Conservation (phyloP, 2,329 filamentous ascomycete species). For the Trichophyton equinum region DNA sequence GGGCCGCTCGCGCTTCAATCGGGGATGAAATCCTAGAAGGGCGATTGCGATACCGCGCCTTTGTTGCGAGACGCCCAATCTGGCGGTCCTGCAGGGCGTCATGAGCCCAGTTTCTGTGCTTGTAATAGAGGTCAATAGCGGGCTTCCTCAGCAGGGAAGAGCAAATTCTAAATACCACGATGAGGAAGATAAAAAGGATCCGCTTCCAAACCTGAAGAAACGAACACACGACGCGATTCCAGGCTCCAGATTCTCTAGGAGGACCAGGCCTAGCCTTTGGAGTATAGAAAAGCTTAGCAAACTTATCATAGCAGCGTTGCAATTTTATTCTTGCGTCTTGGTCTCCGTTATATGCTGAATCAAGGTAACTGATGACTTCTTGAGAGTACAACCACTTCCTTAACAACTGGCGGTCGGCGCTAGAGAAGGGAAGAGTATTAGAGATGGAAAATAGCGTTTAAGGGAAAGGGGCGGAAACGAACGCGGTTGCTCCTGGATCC, state of each 20-base stretch:
- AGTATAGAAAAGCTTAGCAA: background rate
- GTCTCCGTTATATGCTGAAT: background rate
- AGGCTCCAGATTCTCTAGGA: too few relatives aligned
- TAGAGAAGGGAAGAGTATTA: background rate
- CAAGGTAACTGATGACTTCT: background rate
- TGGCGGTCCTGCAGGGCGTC: too few relatives aligned
- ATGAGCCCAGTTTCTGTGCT: background rate
- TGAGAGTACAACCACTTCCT: background rate
- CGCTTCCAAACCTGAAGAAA: background rate
- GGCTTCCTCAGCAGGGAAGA: background rate
- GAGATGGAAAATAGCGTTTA: background rate
- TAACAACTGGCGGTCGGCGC: background rate
- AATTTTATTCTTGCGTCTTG: background rate
- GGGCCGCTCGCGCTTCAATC: too few relatives aligned
- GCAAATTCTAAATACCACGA: background rate
- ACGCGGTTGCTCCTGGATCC: background rate
- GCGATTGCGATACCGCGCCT: too few relatives aligned
- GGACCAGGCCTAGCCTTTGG: too few relatives aligned
- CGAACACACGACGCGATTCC: background rate
- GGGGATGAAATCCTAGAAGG: too few relatives aligned
- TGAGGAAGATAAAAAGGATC: background rate
- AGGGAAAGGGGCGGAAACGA: background rate
- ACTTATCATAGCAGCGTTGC: background rate
- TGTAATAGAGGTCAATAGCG: background rate
- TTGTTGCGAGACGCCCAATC: too few relatives aligned